Conservation (phyloP, 768 basidiomycete genomes). For the Podaxis mareebaensis region DNA sequence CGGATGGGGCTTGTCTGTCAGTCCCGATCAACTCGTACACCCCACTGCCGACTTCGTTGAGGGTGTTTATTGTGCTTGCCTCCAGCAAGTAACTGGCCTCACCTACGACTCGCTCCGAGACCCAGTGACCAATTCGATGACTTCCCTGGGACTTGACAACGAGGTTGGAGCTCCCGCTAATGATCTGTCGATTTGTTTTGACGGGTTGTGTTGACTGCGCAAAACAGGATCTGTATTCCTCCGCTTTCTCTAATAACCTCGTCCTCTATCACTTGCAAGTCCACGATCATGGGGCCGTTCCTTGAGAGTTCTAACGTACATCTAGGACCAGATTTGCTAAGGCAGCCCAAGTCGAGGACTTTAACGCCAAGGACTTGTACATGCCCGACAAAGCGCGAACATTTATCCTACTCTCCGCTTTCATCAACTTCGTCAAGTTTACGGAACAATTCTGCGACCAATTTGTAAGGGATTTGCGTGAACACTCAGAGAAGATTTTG, state of each 20-base stretch:
- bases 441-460: slow-evolving; percentile 67
- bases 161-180: slow-evolving; percentile 41
- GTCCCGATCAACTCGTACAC: slow-evolving; percentile 63
- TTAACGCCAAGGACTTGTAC: slow-evolving; percentile 72
- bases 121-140: slow-evolving; percentile 56
- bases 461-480: slow-evolving; percentile 62
- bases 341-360: slow-evolving; percentile 75
- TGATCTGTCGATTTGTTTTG: not conserved
- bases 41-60: slow-evolving; percentile 75
- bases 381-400: slow-evolving; percentile 77
- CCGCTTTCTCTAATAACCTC: slow-evolving; percentile 61
- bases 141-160: slow-evolving; percentile 50
- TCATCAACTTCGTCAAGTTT: slow-evolving; percentile 94
- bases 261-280: slow-evolving; percentile 71
- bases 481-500: slow-evolving; percentile 54
- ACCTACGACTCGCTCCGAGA: slow-evolving; percentile 57
- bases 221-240: slow-evolving; percentile 63
- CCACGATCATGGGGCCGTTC: not conserved
- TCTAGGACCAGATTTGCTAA: slow-evolving; percentile 66
- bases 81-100: slow-evolving; percentile 71
- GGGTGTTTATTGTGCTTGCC: slow-evolving; percentile 66
- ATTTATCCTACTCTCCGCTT: slow-evolving; percentile 74
- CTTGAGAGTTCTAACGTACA: not conserved
- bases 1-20: slow-evolving; percentile 69
- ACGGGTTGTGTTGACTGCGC: not conserved